A percentile compares a stretch with the other conserved stretches of the same genome.
Conservation (phyloP, 129 eudicot genomes). For the Artemisia annua region DNA sequence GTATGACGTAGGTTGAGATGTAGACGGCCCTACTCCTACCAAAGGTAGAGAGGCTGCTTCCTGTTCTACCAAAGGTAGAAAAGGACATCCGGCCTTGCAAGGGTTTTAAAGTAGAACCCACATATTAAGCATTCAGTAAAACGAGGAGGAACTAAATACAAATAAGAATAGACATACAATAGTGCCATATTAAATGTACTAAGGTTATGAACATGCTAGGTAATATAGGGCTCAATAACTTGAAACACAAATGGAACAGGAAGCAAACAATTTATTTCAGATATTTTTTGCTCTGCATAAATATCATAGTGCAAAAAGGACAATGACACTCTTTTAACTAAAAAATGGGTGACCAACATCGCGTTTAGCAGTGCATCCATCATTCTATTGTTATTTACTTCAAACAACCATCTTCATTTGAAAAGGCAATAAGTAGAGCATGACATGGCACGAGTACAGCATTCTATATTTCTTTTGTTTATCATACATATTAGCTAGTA, state of each 20-base stretch:
- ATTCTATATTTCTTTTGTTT: neutral
- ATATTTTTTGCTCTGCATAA: neutral
- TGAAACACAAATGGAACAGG: no score
- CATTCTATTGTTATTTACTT: neutral
- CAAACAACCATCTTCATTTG: neutral
- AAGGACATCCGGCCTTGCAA: no score
- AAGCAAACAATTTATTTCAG: neutral
- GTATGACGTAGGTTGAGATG: no score
- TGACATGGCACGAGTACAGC: neutral
- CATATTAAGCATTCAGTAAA: neutral
- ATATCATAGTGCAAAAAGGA: neutral
- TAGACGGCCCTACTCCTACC: no score
- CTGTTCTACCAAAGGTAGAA: no score
- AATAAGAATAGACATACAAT: neutral
- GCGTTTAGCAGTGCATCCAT: neutral
- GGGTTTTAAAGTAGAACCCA: neutral
- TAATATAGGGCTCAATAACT: no score
- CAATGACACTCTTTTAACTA: neutral
- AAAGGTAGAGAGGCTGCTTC: no score
- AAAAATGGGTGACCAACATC: neutral
- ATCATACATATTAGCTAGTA: no score
- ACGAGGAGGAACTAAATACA: neutral
- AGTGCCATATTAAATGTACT: no score
- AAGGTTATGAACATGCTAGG: no score
- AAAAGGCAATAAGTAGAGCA: neutral